Evolutionary conservation across 2,329 filamentous ascomycete genomes (phyloP), one percentile per base, ranked within the genome.

Genomic region (Epichloe coenophiala): DNA sequence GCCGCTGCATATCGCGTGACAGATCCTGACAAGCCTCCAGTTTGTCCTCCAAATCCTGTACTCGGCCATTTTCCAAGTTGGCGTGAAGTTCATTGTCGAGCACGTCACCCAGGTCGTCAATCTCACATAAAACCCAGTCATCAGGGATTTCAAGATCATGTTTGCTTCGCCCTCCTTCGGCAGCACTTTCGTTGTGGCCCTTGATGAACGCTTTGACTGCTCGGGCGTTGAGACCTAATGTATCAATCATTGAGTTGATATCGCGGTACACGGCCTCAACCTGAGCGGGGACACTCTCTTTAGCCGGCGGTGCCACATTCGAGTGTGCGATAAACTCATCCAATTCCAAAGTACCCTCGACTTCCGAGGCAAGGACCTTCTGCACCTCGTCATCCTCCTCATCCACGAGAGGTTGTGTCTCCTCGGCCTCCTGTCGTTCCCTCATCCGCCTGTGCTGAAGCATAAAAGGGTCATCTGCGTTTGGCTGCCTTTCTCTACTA

Each of bases 171-270:
- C 73, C 76, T 9, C 69, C 68, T 37, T 78, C 70, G 48, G 76
- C 71, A 47, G 71, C 66, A 41, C 72, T 67, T 47, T 80, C 71
- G 12, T 72, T 73, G 57, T 94, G 86, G 7, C 84, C 87, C 50
- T 78, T 74, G 42, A 90, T 73, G 56, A 83, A 84, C 11, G 72
- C 71, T 45, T 74, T 72, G 38, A 91, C 78, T 5, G 86, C 81
- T 15, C 78, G 73, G 11, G 73, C 81, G 62, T 97, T 97, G 47
- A 96, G 76, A 9, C 91, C 91, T 40, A 97, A 71, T 0, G 87
- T 91, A 59, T 96, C 88, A 42, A 98, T 83, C 93, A 97, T 98
- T 12, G 86, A 86, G 65, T 93, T 91, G 63, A 91, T 86, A 59
- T 91, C 87, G 44, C 84, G 78, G 63, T 87, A 93, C 1, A 84